Conservation (phyloP, 2,329 filamentous ascomycete species). For the Claviceps capensis region DNA sequence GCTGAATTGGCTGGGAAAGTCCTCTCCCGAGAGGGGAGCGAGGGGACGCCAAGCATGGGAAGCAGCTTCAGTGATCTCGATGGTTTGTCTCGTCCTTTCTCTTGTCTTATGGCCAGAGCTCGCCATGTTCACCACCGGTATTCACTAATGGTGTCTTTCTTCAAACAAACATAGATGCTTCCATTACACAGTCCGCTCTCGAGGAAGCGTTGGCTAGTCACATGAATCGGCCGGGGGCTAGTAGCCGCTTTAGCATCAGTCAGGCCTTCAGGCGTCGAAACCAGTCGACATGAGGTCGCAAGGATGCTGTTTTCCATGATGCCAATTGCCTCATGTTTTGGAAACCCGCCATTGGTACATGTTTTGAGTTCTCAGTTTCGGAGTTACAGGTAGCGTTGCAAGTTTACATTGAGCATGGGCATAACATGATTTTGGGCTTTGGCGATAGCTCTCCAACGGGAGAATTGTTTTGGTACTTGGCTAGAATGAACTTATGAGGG, state of each 20-base stretch:
- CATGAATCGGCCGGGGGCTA: slow-evolving; percentile 21
- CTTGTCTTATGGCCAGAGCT: not conserved
- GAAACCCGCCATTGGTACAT: not conserved
- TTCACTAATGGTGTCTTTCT: not conserved
- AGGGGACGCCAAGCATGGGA: slow-evolving; percentile 66
- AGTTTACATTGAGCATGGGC: not conserved
- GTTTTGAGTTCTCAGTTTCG: not conserved
- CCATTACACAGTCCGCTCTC: slow-evolving; percentile 66
- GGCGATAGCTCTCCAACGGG: not conserved
- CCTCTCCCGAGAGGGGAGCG: slow-evolving; percentile 50
- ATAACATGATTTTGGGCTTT: not conserved
- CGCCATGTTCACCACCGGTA: not conserved
- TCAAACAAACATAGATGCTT: slow-evolving; percentile 43
- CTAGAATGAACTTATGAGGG: not conserved
- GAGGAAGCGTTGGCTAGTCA: slow-evolving; percentile 60
- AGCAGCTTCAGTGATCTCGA: slow-evolving; percentile 81
- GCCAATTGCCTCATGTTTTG: not conserved
- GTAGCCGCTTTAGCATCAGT: slow-evolving; percentile 50
- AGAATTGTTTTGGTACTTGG: not conserved
- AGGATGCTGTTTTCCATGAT: not conserved
- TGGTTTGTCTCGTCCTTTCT: slow-evolving; percentile 29
- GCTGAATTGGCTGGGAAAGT: slow-evolving; percentile 44
- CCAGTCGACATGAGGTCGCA: slow-evolving; percentile 17
- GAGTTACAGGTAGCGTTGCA: not conserved
- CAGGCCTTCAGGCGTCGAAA: slow-evolving; percentile 52